phyloP scores from a whole-genome alignment of 306 rosid species.

The Cucurbita ficifolia region DNA sequence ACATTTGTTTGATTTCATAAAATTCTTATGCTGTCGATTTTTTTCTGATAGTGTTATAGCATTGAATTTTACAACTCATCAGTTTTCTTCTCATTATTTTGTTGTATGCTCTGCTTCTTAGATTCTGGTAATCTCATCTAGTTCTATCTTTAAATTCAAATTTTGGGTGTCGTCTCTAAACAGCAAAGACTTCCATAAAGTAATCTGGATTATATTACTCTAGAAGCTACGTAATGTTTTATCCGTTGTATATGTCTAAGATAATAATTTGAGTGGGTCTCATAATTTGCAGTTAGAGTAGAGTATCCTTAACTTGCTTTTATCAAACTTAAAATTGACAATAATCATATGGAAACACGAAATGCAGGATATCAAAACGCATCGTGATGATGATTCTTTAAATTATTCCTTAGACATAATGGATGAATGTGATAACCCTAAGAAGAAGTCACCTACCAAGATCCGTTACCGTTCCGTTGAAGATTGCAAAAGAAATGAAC shows the following conservation, averaged over 20 bases:
- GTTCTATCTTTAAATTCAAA: neutral
- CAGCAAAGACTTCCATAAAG: neutral
- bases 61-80: neutral
- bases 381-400: conserved; percentile 17
- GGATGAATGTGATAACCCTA: conserved; percentile 26
- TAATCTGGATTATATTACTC: neutral
- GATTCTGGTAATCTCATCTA: neutral
- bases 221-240: neutral
- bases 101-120: neutral
- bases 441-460: conserved; percentile 17
- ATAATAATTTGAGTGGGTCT: neutral
- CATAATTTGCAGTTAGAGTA: neutral
- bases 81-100: neutral
- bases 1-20: neutral
- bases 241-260: neutral
- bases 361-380: conserved; percentile 36
- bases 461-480: conserved; percentile 18
- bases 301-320: neutral
- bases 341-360: conserved; percentile 7
- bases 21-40: neutral
- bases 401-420: conserved; percentile 20
- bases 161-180: neutral
- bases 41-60: neutral
- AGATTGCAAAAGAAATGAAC: conserved; percentile 15
- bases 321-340: neutral